A percentile compares a stretch with the other conserved stretches of the same genome.
Conservation (phyloP, 2,329 filamentous ascomycete species). For the Xylariaceae sp. region DNA sequence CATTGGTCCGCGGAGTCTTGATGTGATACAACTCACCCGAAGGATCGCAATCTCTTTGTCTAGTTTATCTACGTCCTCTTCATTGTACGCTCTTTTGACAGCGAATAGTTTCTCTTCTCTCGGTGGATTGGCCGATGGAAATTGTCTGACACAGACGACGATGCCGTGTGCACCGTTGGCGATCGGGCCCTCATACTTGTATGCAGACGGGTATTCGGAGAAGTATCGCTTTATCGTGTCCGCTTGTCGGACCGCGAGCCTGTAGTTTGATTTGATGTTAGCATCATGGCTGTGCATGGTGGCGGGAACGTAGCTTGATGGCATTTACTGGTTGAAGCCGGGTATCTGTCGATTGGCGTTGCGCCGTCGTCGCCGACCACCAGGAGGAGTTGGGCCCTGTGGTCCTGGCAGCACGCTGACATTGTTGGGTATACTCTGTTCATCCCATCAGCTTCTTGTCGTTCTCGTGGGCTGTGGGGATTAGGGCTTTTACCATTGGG, state of each 20-base stretch:
- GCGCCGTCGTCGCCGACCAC: background rate
- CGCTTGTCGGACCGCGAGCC: background rate
- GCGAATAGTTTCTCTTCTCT: background rate
- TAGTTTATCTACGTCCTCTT: background rate
- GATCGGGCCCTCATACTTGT: slow-evolving; percentile 1
- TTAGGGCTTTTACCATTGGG: no score
- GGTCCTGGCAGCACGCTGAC: background rate
- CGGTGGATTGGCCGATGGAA: background rate
- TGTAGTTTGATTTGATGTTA: background rate
- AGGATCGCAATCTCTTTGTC: background rate
- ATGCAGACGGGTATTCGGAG: background rate
- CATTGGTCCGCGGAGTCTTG: no score
- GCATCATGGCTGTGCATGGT: background rate
- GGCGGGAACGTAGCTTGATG: background rate
- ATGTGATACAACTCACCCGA: background rate
- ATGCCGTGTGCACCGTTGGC: background rate
- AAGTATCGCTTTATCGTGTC: background rate
- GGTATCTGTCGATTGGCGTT: background rate
- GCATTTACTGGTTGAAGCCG: background rate
- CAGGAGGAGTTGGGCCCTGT: background rate
- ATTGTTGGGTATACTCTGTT: no score
- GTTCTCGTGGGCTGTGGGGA: no score
- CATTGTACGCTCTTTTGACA: background rate
- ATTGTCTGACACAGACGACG: background rate
- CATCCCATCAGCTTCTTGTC: no score